Conservation (phyloP, 2,329 filamentous ascomycete species). For the Penicillium fuscoglaucum region DNA sequence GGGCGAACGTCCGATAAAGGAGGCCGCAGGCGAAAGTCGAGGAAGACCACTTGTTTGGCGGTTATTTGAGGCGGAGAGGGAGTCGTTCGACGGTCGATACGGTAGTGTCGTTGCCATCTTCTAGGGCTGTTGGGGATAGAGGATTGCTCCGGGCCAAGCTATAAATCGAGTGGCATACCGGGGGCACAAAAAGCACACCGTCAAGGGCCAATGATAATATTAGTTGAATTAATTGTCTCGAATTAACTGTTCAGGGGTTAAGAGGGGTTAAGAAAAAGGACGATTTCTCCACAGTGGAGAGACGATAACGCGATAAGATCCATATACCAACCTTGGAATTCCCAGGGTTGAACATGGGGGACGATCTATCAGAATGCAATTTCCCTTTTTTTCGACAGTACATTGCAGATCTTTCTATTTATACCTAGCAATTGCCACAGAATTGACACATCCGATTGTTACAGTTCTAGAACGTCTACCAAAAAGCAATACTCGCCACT, state of each 20-base stretch:
- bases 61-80: conserved; percentile 53
- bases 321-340: neutral
- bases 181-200: conserved; percentile 2
- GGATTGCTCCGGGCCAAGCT: conserved; percentile 19
- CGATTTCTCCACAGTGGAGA: conserved; percentile 31
- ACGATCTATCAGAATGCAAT: conserved; percentile 3
- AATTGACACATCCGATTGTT: neutral
- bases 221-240: neutral
- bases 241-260: conserved; percentile 23
- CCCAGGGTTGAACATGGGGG: neutral
- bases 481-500: neutral
- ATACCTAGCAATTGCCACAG: neutral
- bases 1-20: conserved; percentile 52
- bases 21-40: conserved; percentile 61
- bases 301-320: conserved; percentile 20
- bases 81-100: conserved; percentile 43
- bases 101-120: conserved; percentile 42
- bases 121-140: conserved; percentile 14
- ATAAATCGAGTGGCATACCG: conserved; percentile 20
- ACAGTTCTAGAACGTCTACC: neutral
- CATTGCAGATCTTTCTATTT: conserved; percentile 1
- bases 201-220: conserved; percentile 6
- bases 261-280: conserved; percentile 25
- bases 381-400: neutral
- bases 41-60: conserved; percentile 54